These are phyloP conservation scores for Boletellus sp. DNA, from an alignment of 768 basidiomycete species.

Conservation along the genomic window DNA sequence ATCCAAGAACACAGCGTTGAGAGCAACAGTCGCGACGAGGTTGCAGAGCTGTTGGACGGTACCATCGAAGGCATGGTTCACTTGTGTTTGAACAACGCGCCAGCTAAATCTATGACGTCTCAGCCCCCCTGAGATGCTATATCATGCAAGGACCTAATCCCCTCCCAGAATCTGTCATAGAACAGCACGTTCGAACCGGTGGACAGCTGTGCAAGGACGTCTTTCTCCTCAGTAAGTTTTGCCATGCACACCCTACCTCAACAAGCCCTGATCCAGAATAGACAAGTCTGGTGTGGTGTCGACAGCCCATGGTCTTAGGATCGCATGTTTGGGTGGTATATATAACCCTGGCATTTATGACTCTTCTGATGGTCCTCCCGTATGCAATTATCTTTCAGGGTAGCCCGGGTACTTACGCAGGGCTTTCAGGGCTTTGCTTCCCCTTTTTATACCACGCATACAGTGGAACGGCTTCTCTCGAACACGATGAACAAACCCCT, in stretches of 20 bases:
- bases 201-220: slow-evolving; percentile 82
- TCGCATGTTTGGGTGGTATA: slow-evolving; percentile 80
- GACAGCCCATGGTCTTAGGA: slow-evolving; percentile 75
- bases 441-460: slow-evolving; percentile 68
- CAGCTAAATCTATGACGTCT: slow-evolving; percentile 14
- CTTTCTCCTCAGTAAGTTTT: slow-evolving; percentile 73
- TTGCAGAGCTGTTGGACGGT: slow-evolving; percentile 61
- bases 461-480: slow-evolving; percentile 66
- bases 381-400: slow-evolving; percentile 32
- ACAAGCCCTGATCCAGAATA: slow-evolving; percentile 28
- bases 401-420: background rate
- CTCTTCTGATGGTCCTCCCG: slow-evolving; percentile 61
- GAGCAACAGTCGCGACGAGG: slow-evolving; percentile 45
- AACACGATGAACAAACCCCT: slow-evolving; percentile 57
- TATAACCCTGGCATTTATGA: slow-evolving; percentile 61
- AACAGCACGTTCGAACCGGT: slow-evolving; percentile 69
- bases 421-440: slow-evolving; percentile 64
- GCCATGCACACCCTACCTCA: background rate
- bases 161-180: slow-evolving; percentile 68
- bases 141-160: slow-evolving; percentile 84
- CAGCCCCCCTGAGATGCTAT: slow-evolving; percentile 88
- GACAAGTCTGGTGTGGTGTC: slow-evolving; percentile 80
- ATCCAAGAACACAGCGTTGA: slow-evolving; percentile 31
- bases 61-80: slow-evolving; percentile 55
- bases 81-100: background rate